Evolutionary conservation across 768 basidiomycete genomes (phyloP).

Genomic region (Dioszegia hungarica): DNA sequence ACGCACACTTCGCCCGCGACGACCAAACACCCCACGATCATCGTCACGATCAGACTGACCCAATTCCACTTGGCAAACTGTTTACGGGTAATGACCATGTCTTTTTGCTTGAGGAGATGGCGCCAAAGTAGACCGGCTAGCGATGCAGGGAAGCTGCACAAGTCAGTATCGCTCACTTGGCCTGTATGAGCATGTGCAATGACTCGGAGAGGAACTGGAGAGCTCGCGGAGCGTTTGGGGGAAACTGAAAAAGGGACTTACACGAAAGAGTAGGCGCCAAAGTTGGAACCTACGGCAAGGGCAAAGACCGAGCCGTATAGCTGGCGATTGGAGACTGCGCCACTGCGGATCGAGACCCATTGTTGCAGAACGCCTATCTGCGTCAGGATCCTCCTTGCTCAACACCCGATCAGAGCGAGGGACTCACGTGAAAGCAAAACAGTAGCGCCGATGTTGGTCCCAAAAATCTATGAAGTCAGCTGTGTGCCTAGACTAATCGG

Average conservation of each 20-base stretch:
- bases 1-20: slow-evolving; percentile 67
- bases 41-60: slow-evolving; percentile 63
- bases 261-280: slow-evolving; percentile 83
- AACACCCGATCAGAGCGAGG: background rate
- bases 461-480: slow-evolving; percentile 54
- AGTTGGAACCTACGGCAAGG: slow-evolving; percentile 79
- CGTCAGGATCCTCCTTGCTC: background rate
- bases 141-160: slow-evolving; percentile 64
- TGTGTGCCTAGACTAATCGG: background rate
- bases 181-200: background rate
- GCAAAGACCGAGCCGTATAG: slow-evolving; percentile 56
- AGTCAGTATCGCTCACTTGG: background rate
- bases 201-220: background rate
- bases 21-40: slow-evolving; percentile 62
- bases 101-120: slow-evolving; percentile 67
- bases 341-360: slow-evolving; percentile 23
- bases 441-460: slow-evolving; percentile 87
- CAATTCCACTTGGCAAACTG: slow-evolving; percentile 72
- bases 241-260: slow-evolving; percentile 23
- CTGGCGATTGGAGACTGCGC: slow-evolving; percentile 28
- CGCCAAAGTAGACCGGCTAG: slow-evolving; percentile 85
- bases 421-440: slow-evolving; percentile 70
- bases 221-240: no score
- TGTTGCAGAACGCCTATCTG: slow-evolving; percentile 38
- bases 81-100: slow-evolving; percentile 58